Conservation (phyloP, 345 rosid species). For the Aegle marmelos region DNA sequence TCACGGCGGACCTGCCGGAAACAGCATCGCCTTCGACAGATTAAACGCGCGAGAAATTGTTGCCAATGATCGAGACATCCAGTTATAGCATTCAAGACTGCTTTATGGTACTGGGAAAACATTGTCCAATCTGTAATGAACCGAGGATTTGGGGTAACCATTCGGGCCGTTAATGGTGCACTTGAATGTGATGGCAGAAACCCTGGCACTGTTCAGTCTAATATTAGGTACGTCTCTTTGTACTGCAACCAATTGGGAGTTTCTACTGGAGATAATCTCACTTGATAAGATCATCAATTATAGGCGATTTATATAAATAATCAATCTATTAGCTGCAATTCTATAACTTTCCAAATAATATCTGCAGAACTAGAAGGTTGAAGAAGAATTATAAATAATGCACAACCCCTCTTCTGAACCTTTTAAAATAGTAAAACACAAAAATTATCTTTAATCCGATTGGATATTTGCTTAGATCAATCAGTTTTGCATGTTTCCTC, state of each 20-base stretch:
- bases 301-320: too few relatives aligned
- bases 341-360: too few relatives aligned
- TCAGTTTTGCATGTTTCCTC: too few relatives aligned
- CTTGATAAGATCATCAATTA: slow-evolving; percentile 20
- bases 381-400: too few relatives aligned
- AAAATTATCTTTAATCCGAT: too few relatives aligned
- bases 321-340: too few relatives aligned
- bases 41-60: slow-evolving; percentile 36
- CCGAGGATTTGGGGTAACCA: slow-evolving; percentile 53
- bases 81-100: slow-evolving; percentile 35
- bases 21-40: slow-evolving; percentile 29
- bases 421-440: too few relatives aligned
- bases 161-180: slow-evolving; percentile 40
- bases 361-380: too few relatives aligned
- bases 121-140: slow-evolving; percentile 28
- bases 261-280: slow-evolving; percentile 37
- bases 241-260: slow-evolving; percentile 42
- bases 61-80: slow-evolving; percentile 37
- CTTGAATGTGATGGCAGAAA: slow-evolving; percentile 39
- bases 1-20: slow-evolving; percentile 43
- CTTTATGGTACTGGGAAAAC: slow-evolving; percentile 47
- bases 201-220: slow-evolving; percentile 25
- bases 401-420: too few relatives aligned
- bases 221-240: slow-evolving; percentile 30
- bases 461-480: too few relatives aligned